Evolutionary conservation across 2,329 filamentous ascomycete genomes (phyloP).

Genomic region (Proliferodiscus dingleyae): DNA sequence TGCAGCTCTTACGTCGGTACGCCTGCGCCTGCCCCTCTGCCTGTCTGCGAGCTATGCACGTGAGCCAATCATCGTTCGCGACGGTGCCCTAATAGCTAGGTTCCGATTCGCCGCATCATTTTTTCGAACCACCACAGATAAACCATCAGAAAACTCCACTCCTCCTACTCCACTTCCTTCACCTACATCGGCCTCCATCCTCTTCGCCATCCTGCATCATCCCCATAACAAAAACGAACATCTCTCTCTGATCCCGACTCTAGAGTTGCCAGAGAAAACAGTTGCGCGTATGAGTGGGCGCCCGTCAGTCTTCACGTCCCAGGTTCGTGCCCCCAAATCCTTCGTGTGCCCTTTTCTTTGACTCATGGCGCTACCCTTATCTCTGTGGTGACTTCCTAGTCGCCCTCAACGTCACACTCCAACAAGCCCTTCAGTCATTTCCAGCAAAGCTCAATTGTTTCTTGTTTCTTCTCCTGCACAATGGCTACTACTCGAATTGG

Average conservation of each 20-base stretch:
- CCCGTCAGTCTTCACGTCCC: slow-evolving; percentile 80
- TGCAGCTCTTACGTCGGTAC: no score
- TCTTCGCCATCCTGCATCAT: background rate
- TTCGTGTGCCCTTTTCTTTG: slow-evolving; percentile 7
- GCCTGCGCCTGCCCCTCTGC: no score
- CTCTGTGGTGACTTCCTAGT: slow-evolving; percentile 14
- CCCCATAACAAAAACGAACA: slow-evolving; percentile 4
- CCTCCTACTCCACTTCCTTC: no score
- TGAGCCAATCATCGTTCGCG: no score
- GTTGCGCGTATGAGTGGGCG: slow-evolving; percentile 79
- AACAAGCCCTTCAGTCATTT: background rate
- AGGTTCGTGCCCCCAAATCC: slow-evolving; percentile 50
- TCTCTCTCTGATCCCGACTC: no score
- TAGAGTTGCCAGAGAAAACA: slow-evolving; percentile 16
- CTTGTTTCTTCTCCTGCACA: slow-evolving; percentile 8
- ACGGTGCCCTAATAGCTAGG: no score
- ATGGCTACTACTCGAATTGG: slow-evolving; percentile 7
- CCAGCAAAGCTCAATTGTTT: slow-evolving; percentile 6
- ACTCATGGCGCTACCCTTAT: slow-evolving; percentile 17
- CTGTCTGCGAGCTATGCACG: no score
- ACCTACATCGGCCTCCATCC: background rate
- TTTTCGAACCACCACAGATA: no score
- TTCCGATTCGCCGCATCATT: no score
- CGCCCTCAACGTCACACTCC: slow-evolving; percentile 9
- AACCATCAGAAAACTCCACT: no score